A percentile compares a stretch with the other conserved stretches of the same genome.
These are phyloP conservation scores for Gossypium laxum DNA, from an alignment of 441 rosid species.

Conservation along the genomic window DNA sequence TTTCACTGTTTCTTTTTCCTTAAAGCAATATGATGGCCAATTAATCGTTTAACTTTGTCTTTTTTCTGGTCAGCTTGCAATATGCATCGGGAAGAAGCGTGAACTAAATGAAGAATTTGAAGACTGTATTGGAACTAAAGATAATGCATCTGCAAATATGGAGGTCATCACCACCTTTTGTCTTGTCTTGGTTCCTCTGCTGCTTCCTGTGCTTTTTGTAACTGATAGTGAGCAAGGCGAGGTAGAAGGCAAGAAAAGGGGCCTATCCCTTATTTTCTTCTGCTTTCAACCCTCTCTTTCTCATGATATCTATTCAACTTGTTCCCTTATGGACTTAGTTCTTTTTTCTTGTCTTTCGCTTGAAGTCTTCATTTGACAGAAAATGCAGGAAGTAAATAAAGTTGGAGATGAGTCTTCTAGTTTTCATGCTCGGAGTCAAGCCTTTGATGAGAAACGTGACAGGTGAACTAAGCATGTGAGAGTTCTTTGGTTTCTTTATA, in stretches of 20 bases:
- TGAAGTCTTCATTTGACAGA: constrained; percentile 22
- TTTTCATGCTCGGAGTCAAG: constrained; percentile 24
- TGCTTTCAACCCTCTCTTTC: constrained; percentile 3
- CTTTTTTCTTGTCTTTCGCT: constrained; percentile 12
- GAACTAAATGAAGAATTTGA: constrained; percentile 75
- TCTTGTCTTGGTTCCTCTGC: constrained; percentile 8
- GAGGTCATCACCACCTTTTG: constrained; percentile 34
- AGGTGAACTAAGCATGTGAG: constrained; percentile 95
- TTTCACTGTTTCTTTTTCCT: not conserved
- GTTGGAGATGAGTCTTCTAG: constrained; percentile 24
- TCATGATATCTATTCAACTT: not conserved
- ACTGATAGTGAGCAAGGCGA: not conserved
- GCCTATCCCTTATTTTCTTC: constrained; percentile 1
- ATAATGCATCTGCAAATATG: constrained; percentile 27
- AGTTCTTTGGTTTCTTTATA: constrained; percentile 51
- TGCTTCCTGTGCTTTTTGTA: constrained; percentile 18
- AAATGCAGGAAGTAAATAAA: constrained; percentile 54
- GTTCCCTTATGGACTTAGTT: not conserved
- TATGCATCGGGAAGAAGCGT: constrained; percentile 82
- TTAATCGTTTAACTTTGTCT: constrained; percentile 12
- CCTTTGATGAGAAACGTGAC: constrained; percentile 50
- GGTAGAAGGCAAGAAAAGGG: constrained; percentile 3
- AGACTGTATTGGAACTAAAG: constrained; percentile 73
- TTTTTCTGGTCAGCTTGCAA: constrained; percentile 61
- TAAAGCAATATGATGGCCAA: not conserved